Conservation (phyloP, 495 filamentous ascomycete genomes). For the Wilcoxina mikolae region DNA sequence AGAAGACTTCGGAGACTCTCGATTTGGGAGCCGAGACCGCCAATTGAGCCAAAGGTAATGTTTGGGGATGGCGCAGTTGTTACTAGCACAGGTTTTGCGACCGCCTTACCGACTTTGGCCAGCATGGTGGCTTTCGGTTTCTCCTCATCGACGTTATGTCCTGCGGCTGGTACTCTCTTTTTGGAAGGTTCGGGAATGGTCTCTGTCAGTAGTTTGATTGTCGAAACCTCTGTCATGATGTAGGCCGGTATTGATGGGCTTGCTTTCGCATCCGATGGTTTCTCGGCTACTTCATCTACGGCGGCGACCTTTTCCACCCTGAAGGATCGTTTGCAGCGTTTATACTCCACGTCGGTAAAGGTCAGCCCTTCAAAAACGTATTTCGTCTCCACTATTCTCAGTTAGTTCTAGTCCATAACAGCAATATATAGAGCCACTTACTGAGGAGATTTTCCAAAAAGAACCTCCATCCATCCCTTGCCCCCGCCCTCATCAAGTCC, state of each 20-base stretch:
- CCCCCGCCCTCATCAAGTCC: constrained; percentile 30
- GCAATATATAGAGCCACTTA: constrained; percentile 24
- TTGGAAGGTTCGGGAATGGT: neutral
- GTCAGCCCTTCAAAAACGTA: constrained; percentile 20
- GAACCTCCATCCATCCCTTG: constrained; percentile 49
- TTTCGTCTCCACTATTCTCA: constrained; percentile 24
- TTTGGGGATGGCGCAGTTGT: constrained; percentile 7
- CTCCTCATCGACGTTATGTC: constrained; percentile 1
- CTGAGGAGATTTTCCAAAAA: constrained; percentile 43
- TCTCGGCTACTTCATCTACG: neutral
- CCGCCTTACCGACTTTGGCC: neutral
- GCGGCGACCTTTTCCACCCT: constrained; percentile 23
- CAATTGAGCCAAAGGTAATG: constrained; percentile 34
- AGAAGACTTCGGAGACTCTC: constrained; percentile 16
- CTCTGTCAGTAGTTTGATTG: constrained; percentile 12
- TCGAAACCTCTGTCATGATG: constrained; percentile 14
- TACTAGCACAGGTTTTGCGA: too few relatives aligned
- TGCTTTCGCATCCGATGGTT: neutral
- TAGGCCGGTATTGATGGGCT: constrained; percentile 6
- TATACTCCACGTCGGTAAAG: constrained; percentile 24
- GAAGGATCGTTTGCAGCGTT: constrained; percentile 28
- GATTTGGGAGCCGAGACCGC: constrained; percentile 20
- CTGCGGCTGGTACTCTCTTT: constrained; percentile 1
- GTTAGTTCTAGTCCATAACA: neutral
- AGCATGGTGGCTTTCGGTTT: neutral